phyloP scores from a whole-genome alignment of 2,329 filamentous ascomycete genomes.

The Periconia sp. region DNA sequence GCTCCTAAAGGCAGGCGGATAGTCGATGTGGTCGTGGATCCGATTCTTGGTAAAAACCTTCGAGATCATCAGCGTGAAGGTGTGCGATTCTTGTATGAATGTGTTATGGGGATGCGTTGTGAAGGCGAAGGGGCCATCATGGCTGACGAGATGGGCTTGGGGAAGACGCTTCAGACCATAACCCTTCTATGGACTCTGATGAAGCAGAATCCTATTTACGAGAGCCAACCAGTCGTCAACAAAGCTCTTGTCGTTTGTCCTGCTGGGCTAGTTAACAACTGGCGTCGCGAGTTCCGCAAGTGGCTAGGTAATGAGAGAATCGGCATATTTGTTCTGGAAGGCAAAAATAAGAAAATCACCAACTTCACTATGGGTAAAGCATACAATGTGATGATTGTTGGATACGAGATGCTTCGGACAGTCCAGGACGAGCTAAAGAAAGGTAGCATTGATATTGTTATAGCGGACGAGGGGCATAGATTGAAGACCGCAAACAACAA shows the following conservation, averaged over 20 bases:
- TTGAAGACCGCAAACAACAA: slow-evolving; percentile 74
- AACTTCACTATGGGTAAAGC: slow-evolving; percentile 72
- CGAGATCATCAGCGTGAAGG: slow-evolving; percentile 73
- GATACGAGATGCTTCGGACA: slow-evolving; percentile 71
- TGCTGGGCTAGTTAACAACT: slow-evolving; percentile 74
- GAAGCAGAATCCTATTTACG: slow-evolving; percentile 72
- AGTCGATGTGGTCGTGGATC: slow-evolving; percentile 76
- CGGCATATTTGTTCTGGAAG: slow-evolving; percentile 69
- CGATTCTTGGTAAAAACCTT: slow-evolving; percentile 66
- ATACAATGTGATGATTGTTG: slow-evolving; percentile 75
- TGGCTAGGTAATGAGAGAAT: slow-evolving; percentile 75
- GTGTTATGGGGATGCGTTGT: slow-evolving; percentile 73
- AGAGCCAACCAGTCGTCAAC: slow-evolving; percentile 65
- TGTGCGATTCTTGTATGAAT: slow-evolving; percentile 75
- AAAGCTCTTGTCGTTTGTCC: slow-evolving; percentile 77
- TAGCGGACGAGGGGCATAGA: slow-evolving; percentile 73
- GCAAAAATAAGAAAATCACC: slow-evolving; percentile 64
- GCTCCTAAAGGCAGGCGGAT: slow-evolving; percentile 67
- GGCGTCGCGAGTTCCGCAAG: slow-evolving; percentile 74
- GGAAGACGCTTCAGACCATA: slow-evolving; percentile 77
- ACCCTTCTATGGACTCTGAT: slow-evolving; percentile 73
- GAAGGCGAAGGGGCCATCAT: slow-evolving; percentile 73
- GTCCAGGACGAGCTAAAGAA: slow-evolving; percentile 70
- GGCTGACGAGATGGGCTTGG: slow-evolving; percentile 78
- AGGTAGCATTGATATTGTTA: slow-evolving; percentile 70